Base-by-base conservation (phyloP, 176 grass and related monocot genomes). In the Avena insularis region DNA sequence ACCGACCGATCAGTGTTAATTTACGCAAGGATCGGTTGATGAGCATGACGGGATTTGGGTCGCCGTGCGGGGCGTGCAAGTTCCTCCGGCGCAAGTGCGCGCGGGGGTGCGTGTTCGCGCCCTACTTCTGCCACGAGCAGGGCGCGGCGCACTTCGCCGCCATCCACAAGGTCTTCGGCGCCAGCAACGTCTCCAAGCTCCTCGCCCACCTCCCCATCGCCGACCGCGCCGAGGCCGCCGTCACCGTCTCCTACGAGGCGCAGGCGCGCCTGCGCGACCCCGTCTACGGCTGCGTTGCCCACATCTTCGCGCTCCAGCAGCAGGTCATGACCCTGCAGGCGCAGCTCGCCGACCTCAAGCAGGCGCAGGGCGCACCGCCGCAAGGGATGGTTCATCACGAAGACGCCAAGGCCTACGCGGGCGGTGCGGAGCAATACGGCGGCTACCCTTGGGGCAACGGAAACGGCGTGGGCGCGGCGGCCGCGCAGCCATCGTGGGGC, bases 61-160 rank as follows among this genome's bases (percentile, higher is more conserved):
- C 96, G 62, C 96, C 96, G 35, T 98, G 96, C 84, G 96, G 96
- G 6, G 96, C 96, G 80, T 98, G 96, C 93, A 98, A 95, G 90
- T 98, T 98, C 48, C 88, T 98, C 25, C 78, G 96, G 48, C 84
- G 96, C 75, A 98, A 95, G 92, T 98, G 96, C 84, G 92, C 89
- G 43, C 91, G 92, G 31, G 96, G 96, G 9, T 98, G 96, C 81
- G 92, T 98, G 2, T 96, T 98, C 86, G 96, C 96, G 55, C 96
- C 96, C 6, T 98, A 92, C 93, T 98, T 98, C 89, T 95, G 96
- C 87, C 96, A 98, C 57, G 96, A 98, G 79, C 96, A 98, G 81
- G 96, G 93, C n/a, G 87, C 93, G 23, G 85, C 84, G 40, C 93
- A 96, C 90, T 98, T 98, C 83, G 91, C 96, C 70, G 93, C 96